phyloP scores from a whole-genome alignment of 768 basidiomycete genomes.

The Auricularia auricula-judae region DNA sequence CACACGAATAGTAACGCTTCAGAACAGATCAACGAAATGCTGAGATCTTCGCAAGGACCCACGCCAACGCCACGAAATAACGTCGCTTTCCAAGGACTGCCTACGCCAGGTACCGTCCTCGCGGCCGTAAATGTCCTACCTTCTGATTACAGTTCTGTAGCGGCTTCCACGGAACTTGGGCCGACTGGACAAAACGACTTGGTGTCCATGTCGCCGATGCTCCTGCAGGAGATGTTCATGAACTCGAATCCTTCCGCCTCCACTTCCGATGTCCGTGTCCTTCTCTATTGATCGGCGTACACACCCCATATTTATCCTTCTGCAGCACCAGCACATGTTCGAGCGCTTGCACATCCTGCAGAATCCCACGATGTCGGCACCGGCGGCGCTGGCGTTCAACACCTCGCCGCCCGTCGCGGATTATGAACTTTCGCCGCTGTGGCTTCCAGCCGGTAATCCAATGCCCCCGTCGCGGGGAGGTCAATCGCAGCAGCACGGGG shows the following conservation, averaged over 20 bases:
- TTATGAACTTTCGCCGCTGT: neutral
- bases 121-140: constrained; percentile 10
- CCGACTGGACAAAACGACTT: constrained; percentile 48
- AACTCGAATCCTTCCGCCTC: neutral
- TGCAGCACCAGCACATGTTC: constrained; percentile 2
- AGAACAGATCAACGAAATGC: constrained; percentile 13
- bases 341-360: neutral
- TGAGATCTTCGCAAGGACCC: constrained; percentile 24
- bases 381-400: constrained; percentile 1
- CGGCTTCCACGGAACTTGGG: constrained; percentile 55
- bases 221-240: constrained; percentile 24
- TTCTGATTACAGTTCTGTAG: constrained; percentile 21
- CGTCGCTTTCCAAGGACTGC: constrained; percentile 39
- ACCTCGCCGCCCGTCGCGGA: neutral
- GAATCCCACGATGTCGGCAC: constrained; percentile 8
- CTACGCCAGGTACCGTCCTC: constrained; percentile 49
- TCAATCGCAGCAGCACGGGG: constrained; percentile 16
- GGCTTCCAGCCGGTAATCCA: neutral
- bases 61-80: constrained; percentile 16
- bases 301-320: constrained; percentile 10
- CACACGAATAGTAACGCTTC: neutral
- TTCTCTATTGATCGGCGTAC: constrained; percentile 9
- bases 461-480: neutral
- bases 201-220: constrained; percentile 42
- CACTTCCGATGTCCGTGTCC: constrained; percentile 4